Percentiles rank a stretch among this genome's conserved stretches.
These are phyloP conservation scores for Penicillium macrosclerotiorum DNA, from an alignment of 495 filamentous ascomycete species.

Conservation along the genomic window DNA sequence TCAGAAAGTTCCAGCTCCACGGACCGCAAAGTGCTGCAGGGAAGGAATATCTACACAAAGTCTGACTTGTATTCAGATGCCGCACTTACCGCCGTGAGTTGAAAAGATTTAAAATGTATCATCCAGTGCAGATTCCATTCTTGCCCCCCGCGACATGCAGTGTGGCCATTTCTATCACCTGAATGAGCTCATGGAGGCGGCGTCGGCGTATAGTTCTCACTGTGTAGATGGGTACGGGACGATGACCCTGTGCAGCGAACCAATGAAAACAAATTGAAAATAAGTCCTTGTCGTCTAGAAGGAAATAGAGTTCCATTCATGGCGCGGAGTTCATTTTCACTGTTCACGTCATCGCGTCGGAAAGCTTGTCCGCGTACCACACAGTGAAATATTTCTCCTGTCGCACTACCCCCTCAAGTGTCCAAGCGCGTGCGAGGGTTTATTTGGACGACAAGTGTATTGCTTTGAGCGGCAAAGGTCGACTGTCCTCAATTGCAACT, in stretches of 20 bases:
- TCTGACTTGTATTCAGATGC: too few species aligned
- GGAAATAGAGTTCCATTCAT: neutral
- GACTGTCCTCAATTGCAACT: too few species aligned
- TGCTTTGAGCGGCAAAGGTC: too few species aligned
- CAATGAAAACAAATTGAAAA: neutral
- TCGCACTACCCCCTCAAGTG: too few species aligned
- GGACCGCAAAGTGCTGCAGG: too few species aligned
- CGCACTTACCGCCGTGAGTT: neutral
- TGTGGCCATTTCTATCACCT: constrained; percentile 2
- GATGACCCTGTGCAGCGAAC: neutral
- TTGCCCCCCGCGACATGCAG: neutral
- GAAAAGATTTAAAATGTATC: neutral
- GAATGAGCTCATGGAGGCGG: constrained; percentile 20
- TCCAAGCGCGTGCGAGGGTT: too few species aligned
- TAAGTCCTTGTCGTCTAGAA: neutral
- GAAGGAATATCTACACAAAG: too few species aligned
- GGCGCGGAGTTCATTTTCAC: neutral
- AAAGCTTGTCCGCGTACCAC: constrained; percentile 4
- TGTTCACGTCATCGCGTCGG: neutral
- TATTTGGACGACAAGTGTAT: too few species aligned
- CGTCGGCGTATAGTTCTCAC: constrained; percentile 6
- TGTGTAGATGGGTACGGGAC: neutral
- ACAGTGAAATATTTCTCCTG: too few species aligned
- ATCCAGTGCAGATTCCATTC: neutral
- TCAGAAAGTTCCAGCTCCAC: too few species aligned